These are phyloP conservation scores for Periconia sp. DNA, from an alignment of 2,329 filamentous ascomycete species.

Conservation along the genomic window DNA sequence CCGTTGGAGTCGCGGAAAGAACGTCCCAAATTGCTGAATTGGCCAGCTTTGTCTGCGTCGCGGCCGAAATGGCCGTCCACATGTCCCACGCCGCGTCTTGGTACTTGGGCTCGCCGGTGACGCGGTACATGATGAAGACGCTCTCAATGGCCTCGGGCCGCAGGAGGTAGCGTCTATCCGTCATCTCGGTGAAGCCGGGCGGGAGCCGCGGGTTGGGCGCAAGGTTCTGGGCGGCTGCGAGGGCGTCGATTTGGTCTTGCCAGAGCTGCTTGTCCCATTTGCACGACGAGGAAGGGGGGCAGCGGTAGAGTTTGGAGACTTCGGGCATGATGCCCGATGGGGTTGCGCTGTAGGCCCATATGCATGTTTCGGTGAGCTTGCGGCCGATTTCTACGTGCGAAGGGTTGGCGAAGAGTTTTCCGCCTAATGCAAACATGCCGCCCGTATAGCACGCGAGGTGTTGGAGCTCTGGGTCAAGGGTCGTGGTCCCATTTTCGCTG, in stretches of 20 bases:
- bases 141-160: slow-evolving; percentile 62
- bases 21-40: slow-evolving; percentile 51
- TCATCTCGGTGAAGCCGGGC: slow-evolving; percentile 47
- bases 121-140: slow-evolving; percentile 63
- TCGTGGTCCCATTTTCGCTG: slow-evolving; percentile 10
- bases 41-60: slow-evolving; percentile 48
- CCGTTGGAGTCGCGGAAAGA: slow-evolving; percentile 39
- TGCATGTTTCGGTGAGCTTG: slow-evolving; percentile 61
- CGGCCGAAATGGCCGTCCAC: slow-evolving; percentile 49
- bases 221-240: slow-evolving; percentile 20
- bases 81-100: slow-evolving; percentile 53
- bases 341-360: slow-evolving; percentile 63
- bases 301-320: slow-evolving; percentile 56
- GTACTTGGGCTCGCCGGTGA: slow-evolving; percentile 56
- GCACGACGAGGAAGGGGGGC: slow-evolving; percentile 45
- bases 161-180: slow-evolving; percentile 51
- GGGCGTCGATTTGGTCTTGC: slow-evolving; percentile 42
- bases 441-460: slow-evolving; percentile 64
- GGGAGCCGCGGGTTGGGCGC: slow-evolving; percentile 33
- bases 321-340: slow-evolving; percentile 65
- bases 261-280: slow-evolving; percentile 58
- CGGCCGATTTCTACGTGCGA: slow-evolving; percentile 58
- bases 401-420: slow-evolving; percentile 58
- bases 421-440: slow-evolving; percentile 64
- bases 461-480: slow-evolving; percentile 55